Percentiles rank a stretch among this genome's conserved stretches.
Evolutionary conservation across 179 eudicot species (phyloP).

Genomic region (Carnegiea gigantea): DNA sequence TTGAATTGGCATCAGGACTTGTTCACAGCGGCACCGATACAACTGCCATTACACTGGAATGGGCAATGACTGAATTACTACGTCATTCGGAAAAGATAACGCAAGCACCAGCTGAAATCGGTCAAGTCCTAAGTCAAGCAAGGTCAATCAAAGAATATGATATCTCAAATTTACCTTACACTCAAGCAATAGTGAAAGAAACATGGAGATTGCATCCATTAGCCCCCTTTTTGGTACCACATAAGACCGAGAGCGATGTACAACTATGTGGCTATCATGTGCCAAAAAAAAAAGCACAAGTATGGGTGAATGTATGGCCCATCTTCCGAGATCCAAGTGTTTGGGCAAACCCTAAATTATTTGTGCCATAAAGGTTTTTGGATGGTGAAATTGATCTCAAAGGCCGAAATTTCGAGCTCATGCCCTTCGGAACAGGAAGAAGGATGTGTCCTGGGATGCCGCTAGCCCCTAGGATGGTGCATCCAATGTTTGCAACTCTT

Average conservation of each 20-base stretch:
- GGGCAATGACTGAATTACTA: conserved; percentile 29
- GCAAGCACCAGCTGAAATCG: conserved; percentile 28
- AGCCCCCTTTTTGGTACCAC: too few species aligned
- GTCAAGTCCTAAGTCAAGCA: neutral
- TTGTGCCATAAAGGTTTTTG: conserved; percentile 19
- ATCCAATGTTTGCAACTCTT: conserved; percentile 18
- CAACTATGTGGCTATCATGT: too few species aligned
- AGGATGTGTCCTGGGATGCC: conserved; percentile 26
- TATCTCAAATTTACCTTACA: too few species aligned
- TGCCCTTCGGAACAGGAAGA: conserved; percentile 29
- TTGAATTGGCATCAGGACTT: conserved; percentile 19
- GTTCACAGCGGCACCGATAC: conserved; percentile 29
- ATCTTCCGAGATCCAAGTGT: too few species aligned
- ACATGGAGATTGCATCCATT: too few species aligned
- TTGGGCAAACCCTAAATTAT: too few species aligned
- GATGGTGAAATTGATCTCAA: conserved; percentile 14
- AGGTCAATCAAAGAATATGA: too few species aligned
- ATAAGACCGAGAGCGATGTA: too few species aligned
- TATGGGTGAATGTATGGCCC: too few species aligned
- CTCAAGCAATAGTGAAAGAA: too few species aligned
- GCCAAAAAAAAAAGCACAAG: too few species aligned
- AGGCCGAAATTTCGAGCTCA: conserved; percentile 16
- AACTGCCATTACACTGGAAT: conserved; percentile 21
- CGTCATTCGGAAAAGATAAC: conserved; percentile 22
- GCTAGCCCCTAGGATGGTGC: conserved; percentile 20